Evolutionary conservation across 2,329 filamentous ascomycete genomes (phyloP).

Genomic region (Calonectria pauciramosa): DNA sequence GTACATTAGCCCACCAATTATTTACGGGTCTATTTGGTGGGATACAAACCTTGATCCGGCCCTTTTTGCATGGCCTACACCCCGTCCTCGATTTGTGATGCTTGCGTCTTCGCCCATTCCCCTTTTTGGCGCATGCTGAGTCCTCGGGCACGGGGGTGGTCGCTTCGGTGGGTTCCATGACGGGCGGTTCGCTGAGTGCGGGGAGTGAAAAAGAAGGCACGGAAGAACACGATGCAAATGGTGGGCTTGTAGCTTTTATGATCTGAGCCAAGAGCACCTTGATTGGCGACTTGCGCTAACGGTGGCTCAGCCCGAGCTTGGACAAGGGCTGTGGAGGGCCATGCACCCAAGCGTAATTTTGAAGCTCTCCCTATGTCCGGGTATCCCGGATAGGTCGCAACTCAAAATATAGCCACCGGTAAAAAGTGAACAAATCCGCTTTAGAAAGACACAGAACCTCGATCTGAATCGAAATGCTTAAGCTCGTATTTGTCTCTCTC

Average conservation of each 20-base stretch:
- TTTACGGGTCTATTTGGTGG: too few species aligned
- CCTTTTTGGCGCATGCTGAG: neutral
- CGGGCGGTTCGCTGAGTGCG: neutral
- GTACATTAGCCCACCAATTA: neutral
- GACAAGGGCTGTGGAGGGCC: neutral
- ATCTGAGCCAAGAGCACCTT: neutral
- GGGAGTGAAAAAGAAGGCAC: neutral
- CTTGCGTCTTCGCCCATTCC: neutral
- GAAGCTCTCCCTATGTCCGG: neutral
- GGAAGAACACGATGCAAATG: neutral
- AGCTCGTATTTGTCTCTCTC: neutral
- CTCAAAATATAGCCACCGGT: neutral
- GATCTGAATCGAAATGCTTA: neutral
- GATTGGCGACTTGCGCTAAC: neutral
- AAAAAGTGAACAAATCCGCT: too few species aligned
- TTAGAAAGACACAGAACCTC: neutral
- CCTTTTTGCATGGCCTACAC: conserved; percentile 1
- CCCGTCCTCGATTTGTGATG: conserved; percentile 18
- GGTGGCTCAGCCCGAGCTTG: neutral
- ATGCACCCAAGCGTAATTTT: neutral
- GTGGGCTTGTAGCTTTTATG: neutral
- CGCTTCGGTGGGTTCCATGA: neutral
- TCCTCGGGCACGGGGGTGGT: neutral
- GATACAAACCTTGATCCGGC: conserved; percentile 8
- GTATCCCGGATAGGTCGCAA: neutral